A percentile compares a stretch with the other conserved stretches of the same genome.
phyloP scores from a whole-genome alignment of 176 grass and related monocot species.

The Paspalum notatum region DNA sequence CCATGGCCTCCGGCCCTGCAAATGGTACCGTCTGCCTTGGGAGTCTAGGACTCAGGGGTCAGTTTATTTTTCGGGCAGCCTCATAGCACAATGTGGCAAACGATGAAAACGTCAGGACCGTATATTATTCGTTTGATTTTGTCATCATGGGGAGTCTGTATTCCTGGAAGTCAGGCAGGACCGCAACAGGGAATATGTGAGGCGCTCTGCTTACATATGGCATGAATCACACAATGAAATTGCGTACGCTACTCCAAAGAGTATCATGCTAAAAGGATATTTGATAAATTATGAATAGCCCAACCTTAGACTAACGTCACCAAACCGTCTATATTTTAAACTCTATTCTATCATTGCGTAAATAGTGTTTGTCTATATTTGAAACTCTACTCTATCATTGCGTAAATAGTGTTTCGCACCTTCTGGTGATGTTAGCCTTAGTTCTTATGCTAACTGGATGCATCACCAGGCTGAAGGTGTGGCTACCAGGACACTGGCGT shows the following conservation, averaged over 20 bases:
- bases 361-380: too few species aligned
- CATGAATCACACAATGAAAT: not conserved
- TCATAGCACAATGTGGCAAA: not conserved
- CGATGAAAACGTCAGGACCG: not conserved
- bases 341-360: too few species aligned
- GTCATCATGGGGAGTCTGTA: not conserved
- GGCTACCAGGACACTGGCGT: not conserved
- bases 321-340: too few species aligned
- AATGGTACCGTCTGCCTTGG: not conserved
- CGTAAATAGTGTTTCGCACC: too few species aligned
- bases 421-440: too few species aligned
- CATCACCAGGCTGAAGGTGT: not conserved
- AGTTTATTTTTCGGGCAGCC: conserved; percentile 4
- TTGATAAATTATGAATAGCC: not conserved
- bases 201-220: not conserved
- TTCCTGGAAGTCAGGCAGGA: not conserved
- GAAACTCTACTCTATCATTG: too few species aligned
- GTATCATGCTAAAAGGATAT: not conserved
- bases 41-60: not conserved
- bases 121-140: not conserved
- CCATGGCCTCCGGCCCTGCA: not conserved
- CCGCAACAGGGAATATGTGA: not conserved
- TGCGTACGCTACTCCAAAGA: not conserved
- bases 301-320: too few species aligned
- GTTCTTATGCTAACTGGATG: conserved; percentile 9